A percentile compares a stretch with the other conserved stretches of the same genome.
Conservation (phyloP, 176 grass and related monocot species). For the Ensete ventricosum region DNA sequence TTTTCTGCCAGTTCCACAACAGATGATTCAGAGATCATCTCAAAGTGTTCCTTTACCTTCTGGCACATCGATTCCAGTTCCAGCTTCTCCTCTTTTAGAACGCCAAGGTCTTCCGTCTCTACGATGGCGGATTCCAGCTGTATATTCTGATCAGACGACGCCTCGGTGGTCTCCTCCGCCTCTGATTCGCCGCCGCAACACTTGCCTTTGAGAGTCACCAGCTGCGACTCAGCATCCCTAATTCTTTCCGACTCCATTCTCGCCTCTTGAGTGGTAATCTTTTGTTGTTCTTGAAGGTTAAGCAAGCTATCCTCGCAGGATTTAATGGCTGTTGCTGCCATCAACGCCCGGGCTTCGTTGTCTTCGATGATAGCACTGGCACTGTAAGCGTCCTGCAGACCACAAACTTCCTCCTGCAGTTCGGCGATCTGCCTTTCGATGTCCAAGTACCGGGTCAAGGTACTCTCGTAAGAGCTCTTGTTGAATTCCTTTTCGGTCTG, state of each 20-base stretch:
- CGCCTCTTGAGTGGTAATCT: background rate
- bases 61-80: conserved; percentile 1
- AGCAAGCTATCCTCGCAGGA: conserved; percentile 13
- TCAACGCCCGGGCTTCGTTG: conserved; percentile 4
- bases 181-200: background rate
- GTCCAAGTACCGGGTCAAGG: background rate
- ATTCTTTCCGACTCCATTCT: conserved; percentile 2
- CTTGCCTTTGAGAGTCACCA: background rate
- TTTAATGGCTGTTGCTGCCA: conserved; percentile 18
- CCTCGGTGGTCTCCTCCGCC: background rate
- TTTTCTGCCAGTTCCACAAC: conserved; percentile 10
- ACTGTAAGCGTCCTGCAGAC: conserved; percentile 10
- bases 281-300: conserved; percentile 5
- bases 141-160: background rate
- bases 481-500: conserved; percentile 10
- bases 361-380: conserved; percentile 12
- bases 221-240: background rate
- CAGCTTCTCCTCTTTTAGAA: background rate
- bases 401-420: conserved; percentile 6
- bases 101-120: background rate
- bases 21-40: conserved; percentile 8
- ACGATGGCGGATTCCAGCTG: background rate
- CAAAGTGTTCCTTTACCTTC: conserved; percentile 14
- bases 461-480: conserved; percentile 3
- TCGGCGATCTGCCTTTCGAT: conserved; percentile 2